phyloP scores from a whole-genome alignment of 1,284 basidiomycete genomes.

The Xerocomus alliaceus region DNA sequence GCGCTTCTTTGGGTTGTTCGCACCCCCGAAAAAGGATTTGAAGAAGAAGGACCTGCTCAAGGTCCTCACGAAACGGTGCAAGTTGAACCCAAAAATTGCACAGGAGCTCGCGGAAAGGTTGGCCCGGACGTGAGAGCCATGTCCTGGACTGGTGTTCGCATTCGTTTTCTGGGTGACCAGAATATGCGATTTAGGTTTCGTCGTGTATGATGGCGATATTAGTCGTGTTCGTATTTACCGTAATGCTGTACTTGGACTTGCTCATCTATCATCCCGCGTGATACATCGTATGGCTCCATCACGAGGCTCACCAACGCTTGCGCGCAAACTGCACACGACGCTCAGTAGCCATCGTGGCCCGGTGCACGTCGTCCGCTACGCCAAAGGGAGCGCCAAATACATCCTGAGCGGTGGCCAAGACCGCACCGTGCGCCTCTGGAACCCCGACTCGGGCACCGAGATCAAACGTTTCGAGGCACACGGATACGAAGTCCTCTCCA shows the following conservation, averaged over 20 bases:
- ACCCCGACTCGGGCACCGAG: conserved; percentile 81
- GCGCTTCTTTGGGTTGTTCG: conserved; percentile 25
- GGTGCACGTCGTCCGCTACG: conserved; percentile 85
- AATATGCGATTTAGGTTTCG: too few relatives aligned
- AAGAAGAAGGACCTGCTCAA: conserved; percentile 26
- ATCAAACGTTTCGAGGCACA: conserved; percentile 92
- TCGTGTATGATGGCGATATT: too few relatives aligned
- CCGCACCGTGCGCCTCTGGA: conserved; percentile 90
- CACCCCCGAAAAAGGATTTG: conserved; percentile 9
- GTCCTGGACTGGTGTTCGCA: too few relatives aligned
- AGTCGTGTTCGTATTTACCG: too few relatives aligned
- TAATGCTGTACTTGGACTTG: too few relatives aligned
- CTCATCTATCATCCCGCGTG: too few relatives aligned
- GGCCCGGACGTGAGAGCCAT: background rate
- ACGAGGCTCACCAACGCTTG: conserved; percentile 62
- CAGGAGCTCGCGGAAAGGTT: conserved; percentile 21
- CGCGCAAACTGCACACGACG: conserved; percentile 66
- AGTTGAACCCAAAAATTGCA: conserved; percentile 23
- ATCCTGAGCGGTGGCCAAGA: conserved; percentile 92
- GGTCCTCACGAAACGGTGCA: conserved; percentile 33
- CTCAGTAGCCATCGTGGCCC: conserved; percentile 76
- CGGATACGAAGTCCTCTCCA: conserved; percentile 91
- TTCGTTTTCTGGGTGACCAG: too few relatives aligned
- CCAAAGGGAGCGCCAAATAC: conserved; percentile 87
- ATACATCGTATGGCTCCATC: conserved; percentile 79